Evolutionary conservation across 2,329 filamentous ascomycete species (phyloP).

Genomic region (Lecanosticta acicola): DNA sequence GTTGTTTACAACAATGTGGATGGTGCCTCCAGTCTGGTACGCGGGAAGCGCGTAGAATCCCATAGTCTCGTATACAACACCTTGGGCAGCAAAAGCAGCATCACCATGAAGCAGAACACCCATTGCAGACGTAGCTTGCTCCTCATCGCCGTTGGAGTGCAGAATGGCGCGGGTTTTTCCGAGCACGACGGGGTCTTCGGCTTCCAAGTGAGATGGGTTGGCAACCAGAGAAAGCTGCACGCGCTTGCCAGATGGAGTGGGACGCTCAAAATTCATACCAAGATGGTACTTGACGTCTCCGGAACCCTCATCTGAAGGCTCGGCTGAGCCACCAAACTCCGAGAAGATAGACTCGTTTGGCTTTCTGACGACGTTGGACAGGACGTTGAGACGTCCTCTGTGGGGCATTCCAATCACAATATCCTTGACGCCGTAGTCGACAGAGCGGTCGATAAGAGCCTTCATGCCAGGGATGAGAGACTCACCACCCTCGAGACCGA

Average conservation of each 20-base stretch:
- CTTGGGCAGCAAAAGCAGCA: conserved; percentile 92
- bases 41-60: conserved; percentile 93
- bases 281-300: conserved; percentile 99
- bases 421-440: conserved; percentile 97
- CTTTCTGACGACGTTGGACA: conserved; percentile 97
- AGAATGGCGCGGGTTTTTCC: conserved; percentile 97
- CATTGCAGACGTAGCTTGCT: conserved; percentile 84
- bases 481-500: conserved; percentile 95
- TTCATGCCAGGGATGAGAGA: conserved; percentile 98
- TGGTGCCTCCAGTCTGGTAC: conserved; percentile 94
- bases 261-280: conserved; percentile 99
- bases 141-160: conserved; percentile 98
- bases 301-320: conserved; percentile 89
- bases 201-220: conserved; percentile 96
- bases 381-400: conserved; percentile 93
- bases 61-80: conserved; percentile 96
- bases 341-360: conserved; percentile 99
- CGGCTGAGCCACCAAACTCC: conserved; percentile 85
- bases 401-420: conserved; percentile 99
- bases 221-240: conserved; percentile 98
- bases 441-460: conserved; percentile 93
- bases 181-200: conserved; percentile 94
- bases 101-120: conserved; percentile 94
- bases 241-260: conserved; percentile 95
- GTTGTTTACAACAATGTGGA: conserved; percentile 98